Conservation (phyloP, 2,329 filamentous ascomycete genomes). For the Teratosphaeria pseudoeucalypti region DNA sequence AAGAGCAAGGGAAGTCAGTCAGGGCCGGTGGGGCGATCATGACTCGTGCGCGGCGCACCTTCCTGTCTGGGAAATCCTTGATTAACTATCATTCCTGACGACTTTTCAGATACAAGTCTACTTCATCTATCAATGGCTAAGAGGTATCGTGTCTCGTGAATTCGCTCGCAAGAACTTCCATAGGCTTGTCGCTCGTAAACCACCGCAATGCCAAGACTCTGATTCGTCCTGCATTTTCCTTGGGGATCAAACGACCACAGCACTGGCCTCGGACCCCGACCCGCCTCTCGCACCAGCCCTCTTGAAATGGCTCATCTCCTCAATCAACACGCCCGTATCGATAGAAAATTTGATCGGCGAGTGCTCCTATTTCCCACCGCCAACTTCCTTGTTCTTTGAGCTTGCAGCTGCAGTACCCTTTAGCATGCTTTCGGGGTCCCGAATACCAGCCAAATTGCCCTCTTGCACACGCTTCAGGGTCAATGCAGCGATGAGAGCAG, state of each 20-base stretch:
- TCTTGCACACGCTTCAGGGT: slow-evolving; percentile 53
- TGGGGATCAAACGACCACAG: background rate
- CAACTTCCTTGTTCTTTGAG: background rate
- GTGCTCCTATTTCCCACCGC: background rate
- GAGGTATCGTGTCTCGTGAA: background rate
- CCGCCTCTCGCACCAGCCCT: background rate
- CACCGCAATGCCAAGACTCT: background rate
- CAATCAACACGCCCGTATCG: background rate
- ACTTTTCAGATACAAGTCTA: background rate
- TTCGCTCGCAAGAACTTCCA: background rate
- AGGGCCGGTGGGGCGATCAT: background rate
- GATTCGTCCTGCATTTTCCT: background rate
- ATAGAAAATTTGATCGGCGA: background rate
- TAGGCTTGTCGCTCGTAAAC: background rate
- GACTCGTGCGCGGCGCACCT: background rate
- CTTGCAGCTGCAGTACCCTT: slow-evolving; percentile 21
- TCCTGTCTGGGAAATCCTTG: background rate
- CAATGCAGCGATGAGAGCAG: slow-evolving; percentile 76
- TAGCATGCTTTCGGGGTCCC: slow-evolving; percentile 38
- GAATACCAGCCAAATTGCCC: slow-evolving; percentile 49
- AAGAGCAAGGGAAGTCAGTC: too few species aligned
- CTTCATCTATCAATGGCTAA: background rate
- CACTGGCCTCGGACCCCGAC: background rate
- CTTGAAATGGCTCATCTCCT: background rate
- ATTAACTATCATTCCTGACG: background rate